Conservation (phyloP, 768 basidiomycete species). For the Mycena vitilis region DNA sequence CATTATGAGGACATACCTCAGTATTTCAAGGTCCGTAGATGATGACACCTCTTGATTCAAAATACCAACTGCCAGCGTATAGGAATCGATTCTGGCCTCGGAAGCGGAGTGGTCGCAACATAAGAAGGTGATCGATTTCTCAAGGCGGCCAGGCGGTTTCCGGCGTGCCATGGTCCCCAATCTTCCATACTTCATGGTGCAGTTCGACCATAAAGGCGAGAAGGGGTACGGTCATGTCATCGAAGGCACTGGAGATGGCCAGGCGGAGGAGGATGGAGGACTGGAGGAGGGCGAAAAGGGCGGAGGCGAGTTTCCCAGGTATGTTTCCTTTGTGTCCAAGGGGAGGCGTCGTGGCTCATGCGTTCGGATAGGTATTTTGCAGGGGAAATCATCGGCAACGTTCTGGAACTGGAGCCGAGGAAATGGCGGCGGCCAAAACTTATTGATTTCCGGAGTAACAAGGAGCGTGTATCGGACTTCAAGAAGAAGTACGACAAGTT, state of each 20-base stretch:
- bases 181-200: conserved; percentile 98
- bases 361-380: conserved; percentile 82
- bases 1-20: conserved; percentile 89
- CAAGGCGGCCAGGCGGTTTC: conserved; percentile 91
- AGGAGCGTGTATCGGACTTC: conserved; percentile 75
- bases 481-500: conserved; percentile 81
- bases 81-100: conserved; percentile 95
- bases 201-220: conserved; percentile 98
- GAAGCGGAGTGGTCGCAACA: conserved; percentile 99
- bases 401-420: conserved; percentile 88
- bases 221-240: conserved; percentile 99
- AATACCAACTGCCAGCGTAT: conserved; percentile 1
- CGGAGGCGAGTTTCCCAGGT: conserved; percentile 92
- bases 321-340: conserved; percentile 38
- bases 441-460: conserved; percentile 77
- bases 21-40: conserved; percentile 83
- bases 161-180: conserved; percentile 95
- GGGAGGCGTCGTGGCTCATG: conserved; percentile 14
- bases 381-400: conserved; percentile 92
- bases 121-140: conserved; percentile 96
- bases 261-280: conserved; percentile 47
- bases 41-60: not conserved
- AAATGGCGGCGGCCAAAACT: conserved; percentile 85
- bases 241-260: conserved; percentile 83
- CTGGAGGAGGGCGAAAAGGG: conserved; percentile 91